Evolutionary conservation across 148 eudicot genomes (phyloP).

Genomic region (Rheum nobile): DNA sequence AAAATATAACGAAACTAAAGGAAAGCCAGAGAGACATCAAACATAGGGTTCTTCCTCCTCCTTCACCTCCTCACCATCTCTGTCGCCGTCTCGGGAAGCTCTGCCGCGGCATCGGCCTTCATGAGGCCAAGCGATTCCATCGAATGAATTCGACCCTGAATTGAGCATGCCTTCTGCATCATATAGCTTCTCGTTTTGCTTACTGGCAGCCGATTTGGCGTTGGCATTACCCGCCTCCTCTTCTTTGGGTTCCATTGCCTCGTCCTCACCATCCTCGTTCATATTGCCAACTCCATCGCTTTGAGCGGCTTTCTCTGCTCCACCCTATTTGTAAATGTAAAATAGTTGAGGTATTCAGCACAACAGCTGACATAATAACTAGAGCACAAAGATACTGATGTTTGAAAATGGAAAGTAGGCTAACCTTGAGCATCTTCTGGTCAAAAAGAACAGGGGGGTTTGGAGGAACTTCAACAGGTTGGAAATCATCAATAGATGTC

Average conservation of each 20-base stretch:
- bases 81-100: too few relatives aligned
- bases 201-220: constrained; percentile 28
- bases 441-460: constrained; percentile 64
- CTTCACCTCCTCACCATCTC: too few relatives aligned
- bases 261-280: constrained; percentile 32
- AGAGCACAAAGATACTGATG: neutral
- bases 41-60: too few relatives aligned
- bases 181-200: constrained; percentile 69
- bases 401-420: constrained; percentile 3
- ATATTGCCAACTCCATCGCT: neutral
- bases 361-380: too few relatives aligned
- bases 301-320: constrained; percentile 19
- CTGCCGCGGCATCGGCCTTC: too few relatives aligned
- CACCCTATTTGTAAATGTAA: constrained; percentile 25
- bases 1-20: too few relatives aligned
- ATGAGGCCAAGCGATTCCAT: too few relatives aligned
- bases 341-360: neutral
- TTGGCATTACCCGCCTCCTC: constrained; percentile 27
- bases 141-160: too few relatives aligned
- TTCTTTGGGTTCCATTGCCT: constrained; percentile 49
- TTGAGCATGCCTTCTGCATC: constrained; percentile 76
- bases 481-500: constrained; percentile 62
- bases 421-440: constrained; percentile 69
- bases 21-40: too few relatives aligned
- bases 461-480: constrained; percentile 75